Evolutionary conservation across 805 yeast species (phyloP).

Genomic region (Kodamaea hsintzibuensis): DNA sequence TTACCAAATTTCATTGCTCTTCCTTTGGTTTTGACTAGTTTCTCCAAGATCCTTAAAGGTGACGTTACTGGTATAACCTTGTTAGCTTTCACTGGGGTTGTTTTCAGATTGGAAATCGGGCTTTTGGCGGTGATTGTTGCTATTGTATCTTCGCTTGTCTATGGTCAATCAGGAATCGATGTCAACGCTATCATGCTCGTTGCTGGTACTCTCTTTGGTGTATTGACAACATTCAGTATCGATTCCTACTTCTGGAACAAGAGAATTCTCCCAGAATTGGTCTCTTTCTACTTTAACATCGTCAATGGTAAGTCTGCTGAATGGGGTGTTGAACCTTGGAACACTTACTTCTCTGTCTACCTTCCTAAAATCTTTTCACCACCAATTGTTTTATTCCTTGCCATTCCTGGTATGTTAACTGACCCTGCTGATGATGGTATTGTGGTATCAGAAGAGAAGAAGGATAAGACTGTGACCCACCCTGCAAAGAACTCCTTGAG

Average conservation of each 20-base stretch:
- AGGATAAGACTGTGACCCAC: constrained; percentile 14
- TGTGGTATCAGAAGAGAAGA: constrained; percentile 10
- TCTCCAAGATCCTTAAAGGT: constrained; percentile 53
- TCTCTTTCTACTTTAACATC: constrained; percentile 73
- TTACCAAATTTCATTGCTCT: constrained; percentile 86
- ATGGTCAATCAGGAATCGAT: constrained; percentile 47
- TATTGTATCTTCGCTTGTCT: constrained; percentile 42
- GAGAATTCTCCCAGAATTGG: constrained; percentile 69
- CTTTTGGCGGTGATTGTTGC: constrained; percentile 52
- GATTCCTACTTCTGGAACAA: constrained; percentile 80
- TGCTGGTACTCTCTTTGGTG: constrained; percentile 56
- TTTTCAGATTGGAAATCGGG: constrained; percentile 73
- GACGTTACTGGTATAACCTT: constrained; percentile 49
- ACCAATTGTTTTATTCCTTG: constrained; percentile 44
- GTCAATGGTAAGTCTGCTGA: constrained; percentile 67
- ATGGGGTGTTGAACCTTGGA: constrained; percentile 86
- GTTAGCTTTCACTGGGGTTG: constrained; percentile 60
- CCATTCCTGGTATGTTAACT: constrained; percentile 42
- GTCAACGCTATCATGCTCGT: constrained; percentile 40
- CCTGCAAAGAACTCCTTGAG: constrained; percentile 40
- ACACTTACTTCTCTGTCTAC: constrained; percentile 63
- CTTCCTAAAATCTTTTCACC: constrained; percentile 38
- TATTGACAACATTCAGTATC: constrained; percentile 44
- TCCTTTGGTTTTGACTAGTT: constrained; percentile 64
- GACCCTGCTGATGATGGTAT: constrained; percentile 41